Conservation (phyloP, 78 protist genomes). For the Dictyostelium brefeldianum region DNA sequence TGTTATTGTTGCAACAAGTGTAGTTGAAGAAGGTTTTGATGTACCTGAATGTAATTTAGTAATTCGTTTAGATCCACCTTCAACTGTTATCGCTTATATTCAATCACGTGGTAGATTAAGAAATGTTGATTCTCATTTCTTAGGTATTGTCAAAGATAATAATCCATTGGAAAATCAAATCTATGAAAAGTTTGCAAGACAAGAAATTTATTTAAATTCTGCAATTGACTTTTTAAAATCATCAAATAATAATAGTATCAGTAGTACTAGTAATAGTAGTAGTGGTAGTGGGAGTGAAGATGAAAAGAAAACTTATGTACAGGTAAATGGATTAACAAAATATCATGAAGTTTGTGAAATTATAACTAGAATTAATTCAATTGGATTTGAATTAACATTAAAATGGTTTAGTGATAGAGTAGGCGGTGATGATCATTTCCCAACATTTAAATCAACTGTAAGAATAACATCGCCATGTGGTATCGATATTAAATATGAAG, state of each 20-base stretch:
- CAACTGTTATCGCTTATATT: constrained; percentile 35
- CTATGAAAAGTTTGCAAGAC: neutral
- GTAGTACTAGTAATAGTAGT: too few species aligned
- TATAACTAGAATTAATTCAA: neutral
- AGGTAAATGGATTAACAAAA: neutral
- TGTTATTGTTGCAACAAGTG: constrained; percentile 39
- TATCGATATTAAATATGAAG: too few species aligned
- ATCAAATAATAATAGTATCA: too few species aligned
- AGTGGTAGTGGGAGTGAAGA: neutral
- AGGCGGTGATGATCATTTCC: neutral
- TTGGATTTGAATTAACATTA: neutral
- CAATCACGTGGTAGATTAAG: constrained; percentile 46
- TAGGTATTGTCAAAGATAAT: neutral
- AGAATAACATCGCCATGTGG: too few species aligned
- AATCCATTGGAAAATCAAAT: neutral
- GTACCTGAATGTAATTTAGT: constrained; percentile 55
- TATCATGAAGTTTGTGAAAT: too few species aligned
- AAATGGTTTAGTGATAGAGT: neutral
- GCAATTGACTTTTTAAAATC: constrained; percentile 6
- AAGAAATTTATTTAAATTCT: neutral
- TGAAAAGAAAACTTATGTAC: neutral
- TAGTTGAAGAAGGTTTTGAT: constrained; percentile 62
- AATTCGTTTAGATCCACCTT: constrained; percentile 53
- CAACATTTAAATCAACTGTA: too few species aligned
- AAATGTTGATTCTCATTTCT: constrained; percentile 11